Percentiles rank a stretch among this genome's conserved stretches.
Evolutionary conservation across 176 grass and related monocot genomes (phyloP).

Genomic region (Carex pumila): DNA sequence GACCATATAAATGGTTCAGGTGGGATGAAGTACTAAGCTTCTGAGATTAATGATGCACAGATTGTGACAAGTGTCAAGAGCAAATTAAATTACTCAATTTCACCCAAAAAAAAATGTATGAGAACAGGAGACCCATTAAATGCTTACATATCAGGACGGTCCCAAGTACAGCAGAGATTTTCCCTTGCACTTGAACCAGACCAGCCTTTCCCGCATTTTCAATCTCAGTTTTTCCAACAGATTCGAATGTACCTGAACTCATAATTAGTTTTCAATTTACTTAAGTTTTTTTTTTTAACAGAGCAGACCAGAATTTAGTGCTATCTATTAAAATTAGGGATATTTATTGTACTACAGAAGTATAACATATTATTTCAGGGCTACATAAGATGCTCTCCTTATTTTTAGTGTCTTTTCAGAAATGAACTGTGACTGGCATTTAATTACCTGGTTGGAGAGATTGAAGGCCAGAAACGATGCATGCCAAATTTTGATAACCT

Average conservation of each 20-base stretch:
- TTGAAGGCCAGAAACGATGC: conserved; percentile 80
- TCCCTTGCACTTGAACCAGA: conserved; percentile 75
- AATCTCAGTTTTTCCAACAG: conserved; percentile 55
- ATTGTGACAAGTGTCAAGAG: background rate
- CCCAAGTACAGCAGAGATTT: conserved; percentile 78
- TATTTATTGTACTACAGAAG: background rate
- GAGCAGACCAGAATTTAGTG: background rate
- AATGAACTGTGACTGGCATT: background rate
- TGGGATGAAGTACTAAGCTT: background rate
- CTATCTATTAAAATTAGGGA: background rate
- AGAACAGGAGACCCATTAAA: background rate
- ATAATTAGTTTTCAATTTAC: background rate
- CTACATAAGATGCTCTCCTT: background rate
- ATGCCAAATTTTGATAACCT: conserved; percentile 77
- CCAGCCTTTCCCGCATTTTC: conserved; percentile 84
- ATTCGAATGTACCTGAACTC: conserved; percentile 57
- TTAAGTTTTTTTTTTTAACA: background rate
- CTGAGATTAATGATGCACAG: background rate
- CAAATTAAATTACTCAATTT: background rate
- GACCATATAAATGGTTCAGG: background rate
- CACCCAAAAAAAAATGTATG: background rate
- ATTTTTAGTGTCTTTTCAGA: background rate
- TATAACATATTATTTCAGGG: background rate
- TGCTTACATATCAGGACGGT: conserved; percentile 80
- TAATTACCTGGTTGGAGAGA: conserved; percentile 69